Evolutionary conservation across 1,284 basidiomycete genomes (phyloP).

Genomic region (Cutaneotrichosporon sp.): DNA sequence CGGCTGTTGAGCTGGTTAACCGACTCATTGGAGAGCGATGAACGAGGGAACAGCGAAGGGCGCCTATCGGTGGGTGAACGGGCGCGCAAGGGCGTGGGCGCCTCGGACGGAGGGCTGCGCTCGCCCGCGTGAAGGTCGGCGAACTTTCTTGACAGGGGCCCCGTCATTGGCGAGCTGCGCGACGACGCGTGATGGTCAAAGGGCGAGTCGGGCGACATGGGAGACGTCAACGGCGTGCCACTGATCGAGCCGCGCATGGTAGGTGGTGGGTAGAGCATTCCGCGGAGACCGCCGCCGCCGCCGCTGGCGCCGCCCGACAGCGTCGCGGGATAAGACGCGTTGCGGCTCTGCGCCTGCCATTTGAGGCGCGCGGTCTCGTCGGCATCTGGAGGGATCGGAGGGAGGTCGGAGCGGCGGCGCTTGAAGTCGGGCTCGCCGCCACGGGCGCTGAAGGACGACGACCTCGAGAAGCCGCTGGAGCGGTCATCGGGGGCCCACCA

Average conservation of each 20-base stretch:
- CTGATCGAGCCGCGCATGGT: conserved; percentile 33
- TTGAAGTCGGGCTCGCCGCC: conserved; percentile 38
- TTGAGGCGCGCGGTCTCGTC: conserved; percentile 45
- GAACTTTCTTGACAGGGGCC: conserved; percentile 42
- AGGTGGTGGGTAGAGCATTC: conserved; percentile 34
- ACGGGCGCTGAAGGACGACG: conserved; percentile 12
- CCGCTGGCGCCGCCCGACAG: conserved; percentile 12
- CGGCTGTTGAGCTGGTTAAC: conserved; percentile 2
- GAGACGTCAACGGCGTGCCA: conserved; percentile 22
- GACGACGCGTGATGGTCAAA: conserved; percentile 22
- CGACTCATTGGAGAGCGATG: conserved; percentile 19
- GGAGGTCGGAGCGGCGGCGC: conserved; percentile 44
- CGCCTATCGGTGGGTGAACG: conserved; percentile 25
- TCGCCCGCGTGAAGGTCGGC: conserved; percentile 41
- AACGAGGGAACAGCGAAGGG: conserved; percentile 21
- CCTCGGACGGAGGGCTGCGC: conserved; percentile 11
- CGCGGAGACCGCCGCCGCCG: conserved; percentile 23
- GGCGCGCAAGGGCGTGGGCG: conserved; percentile 14
- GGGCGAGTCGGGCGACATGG: conserved; percentile 20
- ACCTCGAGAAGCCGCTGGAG: conserved; percentile 11
- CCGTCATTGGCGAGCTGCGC: conserved; percentile 40
- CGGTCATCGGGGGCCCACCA: conserved; percentile 49
- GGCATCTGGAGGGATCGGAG: conserved; percentile 34
- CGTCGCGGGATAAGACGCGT: conserved; percentile 42
- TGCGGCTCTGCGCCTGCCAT: conserved; percentile 47